Base-by-base conservation (phyloP, 1,139 yeast genomes). In the Debaryomyces singareniensis region DNA sequence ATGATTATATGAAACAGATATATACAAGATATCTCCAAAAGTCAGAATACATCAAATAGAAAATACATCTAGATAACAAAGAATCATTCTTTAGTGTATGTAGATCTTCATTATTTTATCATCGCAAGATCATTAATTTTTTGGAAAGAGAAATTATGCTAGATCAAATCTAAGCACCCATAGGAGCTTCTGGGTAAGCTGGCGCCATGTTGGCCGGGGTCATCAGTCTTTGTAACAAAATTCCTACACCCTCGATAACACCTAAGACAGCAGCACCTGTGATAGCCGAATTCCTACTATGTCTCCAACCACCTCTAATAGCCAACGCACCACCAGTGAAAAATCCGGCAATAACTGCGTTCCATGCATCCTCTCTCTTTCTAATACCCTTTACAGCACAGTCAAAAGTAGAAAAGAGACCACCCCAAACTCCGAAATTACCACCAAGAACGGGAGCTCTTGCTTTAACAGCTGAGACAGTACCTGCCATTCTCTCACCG, bases 381-480 rank as follows among this genome's bases (percentile, higher is more conserved):
- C 99, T 83, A 24, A 91, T 76, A 2, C 93, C 95, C 61, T 91
- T 91, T 31, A 91, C 95, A 16, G 91, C 74, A 69, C 99, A 91
- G 61, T 91, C 98, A 55, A 80, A 93, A 5, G 95, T 82, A 23
- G 96, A 85, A 55, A 93, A 91, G 47, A 91, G 68, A 36, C 99
- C 99, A 68, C 98, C 99, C 99, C 99, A 91, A 25, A 86, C 96
- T 61, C 98, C 98, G 52, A 91, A 91, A 61, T 91, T 91, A 51
- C 99, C 99, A 41, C 98, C 99, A 34, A 91, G 89, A 30, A 91
- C 96, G 25, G 99, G 99, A 2, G 96, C 98, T 59, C 98, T 75
- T 35, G 96, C 86, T 56, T 87, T 86, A 46, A 91, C 81, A 31
- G 97, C 97, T 23, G 86, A 69, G 38, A 91, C 54, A 15, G 96